Evolutionary conservation across 2,329 filamentous ascomycete species (phyloP).

Genomic region (Exophiala oligosperma): DNA sequence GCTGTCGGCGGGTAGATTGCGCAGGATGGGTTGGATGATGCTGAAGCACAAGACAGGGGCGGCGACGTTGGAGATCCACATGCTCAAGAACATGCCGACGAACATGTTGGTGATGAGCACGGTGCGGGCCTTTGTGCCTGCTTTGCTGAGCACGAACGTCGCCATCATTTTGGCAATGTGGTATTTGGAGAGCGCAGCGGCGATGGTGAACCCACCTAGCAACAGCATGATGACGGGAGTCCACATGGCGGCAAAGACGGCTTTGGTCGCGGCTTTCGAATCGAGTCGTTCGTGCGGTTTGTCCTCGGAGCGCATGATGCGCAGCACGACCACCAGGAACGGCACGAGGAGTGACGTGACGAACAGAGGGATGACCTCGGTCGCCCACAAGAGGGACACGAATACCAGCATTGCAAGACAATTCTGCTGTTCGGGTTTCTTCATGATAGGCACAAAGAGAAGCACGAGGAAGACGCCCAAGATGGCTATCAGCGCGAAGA

Average conservation of each 20-base stretch:
- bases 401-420: slow-evolving; percentile 92
- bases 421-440: slow-evolving; percentile 87
- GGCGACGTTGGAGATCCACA: slow-evolving; percentile 99
- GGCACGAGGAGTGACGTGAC: slow-evolving; percentile 93
- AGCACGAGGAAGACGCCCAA: slow-evolving; percentile 72
- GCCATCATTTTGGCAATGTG: slow-evolving; percentile 97
- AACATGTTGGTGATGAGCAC: slow-evolving; percentile 98
- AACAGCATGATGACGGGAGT: slow-evolving; percentile 98
- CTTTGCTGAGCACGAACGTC: slow-evolving; percentile 93
- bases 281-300: slow-evolving; percentile 68
- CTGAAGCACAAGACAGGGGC: slow-evolving; percentile 96
- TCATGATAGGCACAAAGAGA: slow-evolving; percentile 77
- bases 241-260: slow-evolving; percentile 96
- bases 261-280: slow-evolving; percentile 77
- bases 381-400: slow-evolving; percentile 93
- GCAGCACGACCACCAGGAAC: slow-evolving; percentile 84
- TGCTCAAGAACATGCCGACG: slow-evolving; percentile 93
- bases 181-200: slow-evolving; percentile 92
- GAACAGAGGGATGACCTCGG: slow-evolving; percentile 95
- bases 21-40: slow-evolving; percentile 94
- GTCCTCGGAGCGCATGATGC: slow-evolving; percentile 77
- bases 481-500: slow-evolving; percentile 72
- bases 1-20: slow-evolving; percentile 86
- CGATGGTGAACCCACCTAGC: slow-evolving; percentile 92
- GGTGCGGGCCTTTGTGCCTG: slow-evolving; percentile 82